These are phyloP conservation scores for Globisporangium spiculum DNA, from an alignment of 352 stramenopile genomes.

Conservation along the genomic window DNA sequence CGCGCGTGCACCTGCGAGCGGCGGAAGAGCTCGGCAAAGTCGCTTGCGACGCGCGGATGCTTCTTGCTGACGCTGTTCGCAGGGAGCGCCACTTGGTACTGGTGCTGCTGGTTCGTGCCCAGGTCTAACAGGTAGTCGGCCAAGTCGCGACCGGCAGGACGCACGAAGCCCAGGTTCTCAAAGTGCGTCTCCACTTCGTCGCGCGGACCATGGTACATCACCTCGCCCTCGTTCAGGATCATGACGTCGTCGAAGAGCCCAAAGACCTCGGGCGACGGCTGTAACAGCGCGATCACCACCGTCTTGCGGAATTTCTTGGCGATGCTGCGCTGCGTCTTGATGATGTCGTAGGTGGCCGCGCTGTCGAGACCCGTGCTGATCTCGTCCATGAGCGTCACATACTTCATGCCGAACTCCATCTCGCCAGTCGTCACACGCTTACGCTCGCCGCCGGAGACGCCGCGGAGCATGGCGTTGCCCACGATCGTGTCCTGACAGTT, in stretches of 20 bases:
- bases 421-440: constrained; percentile 72
- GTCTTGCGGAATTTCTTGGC: constrained; percentile 34
- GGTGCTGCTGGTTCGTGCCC: constrained; percentile 19
- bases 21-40: constrained; percentile 20
- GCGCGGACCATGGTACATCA: constrained; percentile 26
- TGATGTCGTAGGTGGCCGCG: constrained; percentile 90
- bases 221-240: constrained; percentile 43
- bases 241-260: constrained; percentile 90
- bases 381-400: constrained; percentile 85
- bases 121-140: constrained; percentile 29
- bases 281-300: constrained; percentile 56
- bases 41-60: constrained; percentile 1
- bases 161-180: constrained; percentile 22
- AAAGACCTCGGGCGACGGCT: constrained; percentile 88
- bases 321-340: constrained; percentile 52
- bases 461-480: constrained; percentile 47
- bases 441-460: constrained; percentile 61
- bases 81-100: constrained; percentile 13
- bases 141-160: constrained; percentile 16
- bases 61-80: neutral
- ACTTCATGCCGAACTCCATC: constrained; percentile 79
- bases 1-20: constrained; percentile 37
- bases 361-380: constrained; percentile 92
- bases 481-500: constrained; percentile 42
- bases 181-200: constrained; percentile 20